Conservation (phyloP, 2,329 filamentous ascomycete genomes). For the Tolypocladium inflatum region DNA sequence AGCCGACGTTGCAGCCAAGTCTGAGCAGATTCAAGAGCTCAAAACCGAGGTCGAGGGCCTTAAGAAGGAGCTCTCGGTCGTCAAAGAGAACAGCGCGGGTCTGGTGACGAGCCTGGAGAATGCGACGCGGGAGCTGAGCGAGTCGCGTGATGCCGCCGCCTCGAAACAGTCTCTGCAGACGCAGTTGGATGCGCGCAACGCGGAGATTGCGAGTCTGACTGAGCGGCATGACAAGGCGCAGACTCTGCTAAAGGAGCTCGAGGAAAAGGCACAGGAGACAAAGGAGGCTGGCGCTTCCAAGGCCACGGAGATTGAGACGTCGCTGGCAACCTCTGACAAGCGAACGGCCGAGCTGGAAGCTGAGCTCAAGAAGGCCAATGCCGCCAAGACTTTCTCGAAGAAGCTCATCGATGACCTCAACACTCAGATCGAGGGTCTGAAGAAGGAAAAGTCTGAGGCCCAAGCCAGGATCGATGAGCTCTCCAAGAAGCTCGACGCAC, state of each 20-base stretch:
- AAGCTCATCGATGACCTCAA: constrained; percentile 28
- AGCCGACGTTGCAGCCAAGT: constrained; percentile 59
- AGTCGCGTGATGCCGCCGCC: constrained; percentile 30
- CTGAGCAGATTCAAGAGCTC: constrained; percentile 61
- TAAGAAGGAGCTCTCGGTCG: constrained; percentile 59
- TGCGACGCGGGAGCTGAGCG: constrained; percentile 52
- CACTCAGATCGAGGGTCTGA: constrained; percentile 25
- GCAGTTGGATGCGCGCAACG: constrained; percentile 37
- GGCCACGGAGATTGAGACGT: constrained; percentile 24
- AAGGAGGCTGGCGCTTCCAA: constrained; percentile 20
- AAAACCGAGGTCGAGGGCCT: constrained; percentile 59
- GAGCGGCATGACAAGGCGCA: constrained; percentile 35
- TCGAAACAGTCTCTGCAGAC: constrained; percentile 37
- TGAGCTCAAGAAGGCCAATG: constrained; percentile 28
- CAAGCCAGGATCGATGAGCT: constrained; percentile 28
- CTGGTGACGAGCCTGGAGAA: constrained; percentile 59
- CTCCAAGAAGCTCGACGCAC: constrained; percentile 30
- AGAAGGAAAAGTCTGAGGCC: constrained; percentile 21
- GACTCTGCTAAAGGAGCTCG: constrained; percentile 33
- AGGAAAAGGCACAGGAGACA: constrained; percentile 24
- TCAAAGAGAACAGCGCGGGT: constrained; percentile 60
- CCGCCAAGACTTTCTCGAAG: constrained; percentile 31
- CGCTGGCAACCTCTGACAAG: constrained; percentile 24
- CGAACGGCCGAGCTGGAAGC: constrained; percentile 27
- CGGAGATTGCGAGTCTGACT: constrained; percentile 40